Evolutionary conservation across 257 asterid genomes (phyloP).

Genomic region (Fraxinus americana): DNA sequence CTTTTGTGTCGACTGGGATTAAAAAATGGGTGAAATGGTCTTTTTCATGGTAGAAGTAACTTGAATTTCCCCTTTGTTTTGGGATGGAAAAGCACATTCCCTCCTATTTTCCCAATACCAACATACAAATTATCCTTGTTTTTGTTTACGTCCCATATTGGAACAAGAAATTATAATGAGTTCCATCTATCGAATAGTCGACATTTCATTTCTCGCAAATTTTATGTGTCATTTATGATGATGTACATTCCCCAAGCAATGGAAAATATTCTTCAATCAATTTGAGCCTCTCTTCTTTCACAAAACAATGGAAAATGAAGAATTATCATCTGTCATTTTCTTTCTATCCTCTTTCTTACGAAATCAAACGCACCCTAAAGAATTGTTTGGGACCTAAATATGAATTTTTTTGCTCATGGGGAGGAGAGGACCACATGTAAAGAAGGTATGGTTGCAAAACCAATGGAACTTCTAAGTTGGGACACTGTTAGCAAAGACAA

Average conservation of each 20-base stretch:
- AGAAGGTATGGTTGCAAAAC: background rate
- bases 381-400: background rate
- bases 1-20: constrained; percentile 11
- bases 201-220: background rate
- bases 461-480: constrained; percentile 19
- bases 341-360: background rate
- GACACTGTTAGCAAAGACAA: constrained; percentile 34
- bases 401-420: background rate
- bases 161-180: background rate
- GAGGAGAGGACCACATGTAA: background rate
- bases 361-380: background rate
- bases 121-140: background rate
- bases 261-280: background rate
- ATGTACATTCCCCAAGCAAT: background rate
- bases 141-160: background rate
- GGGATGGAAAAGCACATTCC: background rate
- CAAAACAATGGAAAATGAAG: background rate
- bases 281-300: background rate
- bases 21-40: constrained; percentile 22
- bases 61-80: no score
- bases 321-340: background rate
- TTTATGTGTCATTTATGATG: background rate
- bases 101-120: background rate
- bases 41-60: no score
- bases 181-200: background rate